Conservation (phyloP, 768 basidiomycete genomes). For the Suillus sp. region DNA sequence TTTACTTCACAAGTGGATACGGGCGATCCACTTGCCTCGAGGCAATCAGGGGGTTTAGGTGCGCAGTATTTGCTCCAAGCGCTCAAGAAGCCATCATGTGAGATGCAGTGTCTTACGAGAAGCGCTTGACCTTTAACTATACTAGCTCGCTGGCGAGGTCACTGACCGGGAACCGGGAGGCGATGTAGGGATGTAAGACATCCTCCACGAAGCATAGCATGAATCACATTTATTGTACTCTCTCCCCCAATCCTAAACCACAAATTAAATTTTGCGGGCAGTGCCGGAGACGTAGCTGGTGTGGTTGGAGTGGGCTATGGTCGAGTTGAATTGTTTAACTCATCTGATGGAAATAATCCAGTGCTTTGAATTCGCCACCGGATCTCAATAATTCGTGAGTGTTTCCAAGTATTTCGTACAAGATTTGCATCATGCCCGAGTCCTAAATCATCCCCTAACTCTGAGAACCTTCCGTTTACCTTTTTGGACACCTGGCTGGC, state of each 20-base stretch:
- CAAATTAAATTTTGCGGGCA: neutral
- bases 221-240: neutral
- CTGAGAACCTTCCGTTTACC: slow-evolving; percentile 82
- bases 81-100: neutral
- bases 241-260: neutral
- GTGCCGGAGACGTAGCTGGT: neutral
- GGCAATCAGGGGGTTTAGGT: neutral
- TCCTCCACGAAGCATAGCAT: neutral
- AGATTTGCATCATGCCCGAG: neutral
- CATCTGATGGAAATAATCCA: neutral
- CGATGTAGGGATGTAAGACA: neutral
- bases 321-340: neutral
- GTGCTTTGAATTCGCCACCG: neutral
- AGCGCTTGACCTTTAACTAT: neutral
- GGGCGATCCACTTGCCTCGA: slow-evolving; percentile 4
- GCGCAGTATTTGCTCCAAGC: slow-evolving; percentile 1
- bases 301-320: neutral
- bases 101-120: neutral
- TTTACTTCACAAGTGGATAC: neutral
- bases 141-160: neutral
- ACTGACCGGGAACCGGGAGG: neutral
- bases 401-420: slow-evolving; percentile 3
- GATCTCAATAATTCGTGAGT: neutral
- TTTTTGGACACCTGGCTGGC: slow-evolving; percentile 47
- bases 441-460: slow-evolving; percentile 53